Evolutionary conservation across 148 eudicot species (phyloP), one percentile per base, ranked within the genome.

Genomic region (Simmondsia chinensis): DNA sequence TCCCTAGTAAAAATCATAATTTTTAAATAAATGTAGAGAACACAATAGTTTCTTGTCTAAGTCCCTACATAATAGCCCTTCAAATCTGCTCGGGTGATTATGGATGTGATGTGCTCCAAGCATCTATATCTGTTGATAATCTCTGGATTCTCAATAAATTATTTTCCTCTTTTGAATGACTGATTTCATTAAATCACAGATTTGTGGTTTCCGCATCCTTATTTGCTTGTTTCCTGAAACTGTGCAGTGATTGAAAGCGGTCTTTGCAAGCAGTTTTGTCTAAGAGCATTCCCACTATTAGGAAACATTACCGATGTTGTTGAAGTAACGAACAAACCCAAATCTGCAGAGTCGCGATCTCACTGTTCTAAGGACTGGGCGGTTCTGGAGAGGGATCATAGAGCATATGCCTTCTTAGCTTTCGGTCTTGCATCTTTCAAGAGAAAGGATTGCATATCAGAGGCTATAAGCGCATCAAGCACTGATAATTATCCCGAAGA

Each of bases 391-490:
- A 70, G 59, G 61, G 74, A 83, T 11, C 84, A 71, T 20, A 64
- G 52, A 29, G 58, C 35, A 8, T 83, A 65, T 64, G 59, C 83
- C 34, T 54, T 65, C 16, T 62, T 84, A 38, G 66, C 56, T 40
- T 64, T 36, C 16, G 57, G 68, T 27, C 61, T 74, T 40, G 56
- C 43, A 11, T 44, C 59, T 48, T 41, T 51, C 36, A 18, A 44
- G 33, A 36, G 49, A 2, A 63, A 30, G 43, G 70, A 64, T 19
- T 67, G 76, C 60, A 39, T 76, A 25, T 36, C 43, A 11, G 57
- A 55, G 16, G 69, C 79, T 9, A 6, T 80, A 13, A 57, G 82
- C 69, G 94, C 84, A 39, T 74, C 88, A 8, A 77, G 77, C 64
- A 76, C 87, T 10, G 88, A 76, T 38, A 71, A 57, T 46, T 63